Percentiles rank a stretch among this genome's conserved stretches.
phyloP scores from a whole-genome alignment of 495 filamentous ascomycete genomes.

The Annulohypoxylon bovei region DNA sequence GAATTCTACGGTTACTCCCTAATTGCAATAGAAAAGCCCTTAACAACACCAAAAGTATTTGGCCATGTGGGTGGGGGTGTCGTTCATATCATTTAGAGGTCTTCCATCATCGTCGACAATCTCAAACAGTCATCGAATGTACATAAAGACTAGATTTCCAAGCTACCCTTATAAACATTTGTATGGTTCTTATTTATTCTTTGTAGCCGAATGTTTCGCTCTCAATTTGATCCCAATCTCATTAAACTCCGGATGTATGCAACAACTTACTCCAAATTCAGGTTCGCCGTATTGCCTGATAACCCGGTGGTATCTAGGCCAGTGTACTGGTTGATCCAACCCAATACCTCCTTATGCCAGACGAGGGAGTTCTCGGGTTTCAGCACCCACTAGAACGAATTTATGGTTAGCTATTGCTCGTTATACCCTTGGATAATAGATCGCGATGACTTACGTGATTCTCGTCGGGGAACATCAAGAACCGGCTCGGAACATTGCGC shows the following conservation, averaged over 20 bases:
- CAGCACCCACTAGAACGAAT: slow-evolving; percentile 78
- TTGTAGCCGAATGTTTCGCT: background rate
- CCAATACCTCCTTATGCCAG: slow-evolving; percentile 90
- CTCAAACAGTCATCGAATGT: background rate
- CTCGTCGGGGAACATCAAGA: slow-evolving; percentile 86
- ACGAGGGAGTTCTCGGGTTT: slow-evolving; percentile 90
- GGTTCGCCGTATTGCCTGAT: slow-evolving; percentile 21
- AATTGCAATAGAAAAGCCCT: background rate
- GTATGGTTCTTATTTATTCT: background rate
- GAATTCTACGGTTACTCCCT: background rate
- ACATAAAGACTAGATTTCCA: background rate
- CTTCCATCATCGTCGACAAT: background rate
- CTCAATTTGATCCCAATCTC: background rate
- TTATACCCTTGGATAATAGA: background rate
- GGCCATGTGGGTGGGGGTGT: background rate
- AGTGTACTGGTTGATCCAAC: slow-evolving; percentile 87
- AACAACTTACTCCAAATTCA: slow-evolving; percentile 12
- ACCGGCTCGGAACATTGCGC: slow-evolving; percentile 72
- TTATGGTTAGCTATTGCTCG: slow-evolving; percentile 18
- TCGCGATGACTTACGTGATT: slow-evolving; percentile 61
- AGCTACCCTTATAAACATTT: background rate
- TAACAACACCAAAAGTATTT: background rate
- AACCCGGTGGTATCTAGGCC: slow-evolving; percentile 58
- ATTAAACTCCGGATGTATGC: background rate
- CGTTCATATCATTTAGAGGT: background rate